Base-by-base conservation (phyloP, 2,329 filamentous ascomycete species). In the Fusarium coffeatum region DNA sequence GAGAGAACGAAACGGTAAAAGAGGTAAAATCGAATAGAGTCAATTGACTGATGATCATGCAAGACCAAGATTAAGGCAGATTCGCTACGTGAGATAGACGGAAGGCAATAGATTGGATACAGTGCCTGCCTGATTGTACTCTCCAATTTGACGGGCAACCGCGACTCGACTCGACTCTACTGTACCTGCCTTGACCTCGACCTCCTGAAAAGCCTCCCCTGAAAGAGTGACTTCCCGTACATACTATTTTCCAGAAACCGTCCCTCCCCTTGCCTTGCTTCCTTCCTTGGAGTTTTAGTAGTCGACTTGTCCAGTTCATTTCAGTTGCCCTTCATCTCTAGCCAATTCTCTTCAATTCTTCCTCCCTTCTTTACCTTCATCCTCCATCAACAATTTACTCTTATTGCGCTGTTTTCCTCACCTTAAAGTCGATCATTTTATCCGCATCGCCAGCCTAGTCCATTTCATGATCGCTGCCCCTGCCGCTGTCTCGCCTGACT, bases 351-450 rank as follows among this genome's bases (percentile, higher is more conserved):
- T 57, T 48, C 32, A 54, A 43, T 53, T 30, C 22, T 53, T 32
- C 47, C 55, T 53, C 43, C 47, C 54, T 72, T 68, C 43, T 56
- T 56, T 59, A 43, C 51, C 49, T 53, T 55, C 41, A 66, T 43
- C 64, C 47, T 22, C 53, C 47, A 23, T 58, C 59, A 50, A 41
- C 47, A 30, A 32, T 41, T 55, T 28, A 53, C 34, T 27, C 37
- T 55, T 27, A 34, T 55, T 59, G 54, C 50, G 43, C 54, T 48
- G 40, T 27, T 47, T 51, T 51, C 30, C 63, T 72, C 55, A 72
- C 61, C 64, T 59, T 55, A 47, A 47, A 74, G 72, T 75, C 73
- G 64, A 67, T 75, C 73, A 45, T 72, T 69, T 65, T 30, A 10
- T 49, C 50, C 64, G 53, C 57, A 57, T 55, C 61, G 47, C 61